Percentiles rank a stretch among this genome's conserved stretches.
These are phyloP conservation scores for Arctostaphylos glauca DNA, from an alignment of 148 eudicot species.

Conservation along the genomic window DNA sequence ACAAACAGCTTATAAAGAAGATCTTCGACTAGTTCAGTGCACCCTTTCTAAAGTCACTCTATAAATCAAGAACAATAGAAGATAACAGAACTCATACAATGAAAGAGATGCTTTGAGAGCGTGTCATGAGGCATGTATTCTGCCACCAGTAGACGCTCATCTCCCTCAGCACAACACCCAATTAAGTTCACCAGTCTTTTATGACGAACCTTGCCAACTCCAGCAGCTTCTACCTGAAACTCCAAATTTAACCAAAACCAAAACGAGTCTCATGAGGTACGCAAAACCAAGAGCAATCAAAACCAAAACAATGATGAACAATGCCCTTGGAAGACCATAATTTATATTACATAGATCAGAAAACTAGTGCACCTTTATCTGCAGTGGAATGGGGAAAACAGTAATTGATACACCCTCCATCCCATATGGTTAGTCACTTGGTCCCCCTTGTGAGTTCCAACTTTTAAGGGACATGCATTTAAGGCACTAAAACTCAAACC, in stretches of 20 bases:
- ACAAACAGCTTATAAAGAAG: background rate
- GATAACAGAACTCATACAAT: constrained; percentile 54
- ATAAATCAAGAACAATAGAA: background rate
- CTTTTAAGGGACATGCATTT: background rate
- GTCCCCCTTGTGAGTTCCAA: background rate
- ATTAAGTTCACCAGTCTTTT: constrained; percentile 82
- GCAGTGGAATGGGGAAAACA: background rate
- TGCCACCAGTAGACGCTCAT: constrained; percentile 90
- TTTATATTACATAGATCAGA: background rate
- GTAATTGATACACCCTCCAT: background rate
- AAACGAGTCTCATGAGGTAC: background rate
- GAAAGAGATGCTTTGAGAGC: constrained; percentile 92
- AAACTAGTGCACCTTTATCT: background rate
- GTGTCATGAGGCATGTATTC: constrained; percentile 94
- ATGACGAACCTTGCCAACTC: constrained; percentile 89
- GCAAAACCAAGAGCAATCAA: background rate
- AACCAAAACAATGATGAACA: background rate
- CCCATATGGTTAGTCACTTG: background rate
- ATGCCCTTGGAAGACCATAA: background rate
- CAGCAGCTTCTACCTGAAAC: constrained; percentile 86
- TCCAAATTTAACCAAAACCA: background rate
- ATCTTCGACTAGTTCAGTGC: background rate
- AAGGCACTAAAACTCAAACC: background rate
- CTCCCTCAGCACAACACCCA: constrained; percentile 98
- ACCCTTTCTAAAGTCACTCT: background rate